Conservation (phyloP, 805 yeast genomes). For the Candida ipomoeae region DNA sequence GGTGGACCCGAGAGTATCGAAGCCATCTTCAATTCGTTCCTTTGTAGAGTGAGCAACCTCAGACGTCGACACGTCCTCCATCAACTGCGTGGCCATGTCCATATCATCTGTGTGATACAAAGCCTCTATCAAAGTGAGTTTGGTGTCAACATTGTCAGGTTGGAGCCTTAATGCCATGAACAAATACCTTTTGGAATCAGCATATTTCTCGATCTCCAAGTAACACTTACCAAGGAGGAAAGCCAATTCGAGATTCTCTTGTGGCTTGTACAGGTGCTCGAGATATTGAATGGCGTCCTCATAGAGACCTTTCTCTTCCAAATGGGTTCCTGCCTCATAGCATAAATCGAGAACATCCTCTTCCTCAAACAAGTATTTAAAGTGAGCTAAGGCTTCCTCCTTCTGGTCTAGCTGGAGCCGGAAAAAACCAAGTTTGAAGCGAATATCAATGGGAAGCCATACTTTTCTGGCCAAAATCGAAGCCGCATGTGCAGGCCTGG, state of each 20-base stretch:
- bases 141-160: conserved; percentile 66
- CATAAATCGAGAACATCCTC: conserved; percentile 68
- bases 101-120: conserved; percentile 61
- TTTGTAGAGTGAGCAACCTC: not conserved
- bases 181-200: conserved; percentile 59
- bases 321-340: conserved; percentile 68
- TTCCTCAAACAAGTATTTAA: conserved; percentile 52
- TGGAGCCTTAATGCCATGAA: conserved; percentile 49
- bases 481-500: conserved; percentile 8
- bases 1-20: not conserved
- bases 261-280: conserved; percentile 26
- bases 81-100: conserved; percentile 50
- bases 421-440: conserved; percentile 73
- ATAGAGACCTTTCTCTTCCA: conserved; percentile 64
- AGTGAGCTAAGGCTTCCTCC: conserved; percentile 72
- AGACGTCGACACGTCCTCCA: conserved; percentile 48
- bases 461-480: conserved; percentile 23
- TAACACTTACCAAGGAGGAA: conserved; percentile 71
- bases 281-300: conserved; percentile 74
- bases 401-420: conserved; percentile 61
- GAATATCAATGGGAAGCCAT: conserved; percentile 77
- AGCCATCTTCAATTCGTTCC: conserved; percentile 7
- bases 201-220: conserved; percentile 65
- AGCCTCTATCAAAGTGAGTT: conserved; percentile 78
- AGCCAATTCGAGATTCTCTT: conserved; percentile 46